Evolutionary conservation across 1,284 basidiomycete species (phyloP).

Genomic region (Leccinum fallax): DNA sequence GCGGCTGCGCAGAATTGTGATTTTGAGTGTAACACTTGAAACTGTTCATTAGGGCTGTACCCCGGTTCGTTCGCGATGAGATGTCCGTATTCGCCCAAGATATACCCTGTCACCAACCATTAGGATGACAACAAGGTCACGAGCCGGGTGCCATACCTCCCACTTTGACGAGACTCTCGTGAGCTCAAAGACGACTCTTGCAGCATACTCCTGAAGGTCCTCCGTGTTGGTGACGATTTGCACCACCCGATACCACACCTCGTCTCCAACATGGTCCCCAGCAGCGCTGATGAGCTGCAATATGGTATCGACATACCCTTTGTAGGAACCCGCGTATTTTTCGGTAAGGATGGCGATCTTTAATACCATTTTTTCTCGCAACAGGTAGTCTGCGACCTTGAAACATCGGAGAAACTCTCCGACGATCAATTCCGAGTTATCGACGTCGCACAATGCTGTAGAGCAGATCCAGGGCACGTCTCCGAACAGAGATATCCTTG

Average conservation of each 20-base stretch:
- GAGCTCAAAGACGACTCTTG: slow-evolving; percentile 91
- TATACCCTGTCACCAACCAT: slow-evolving; percentile 66
- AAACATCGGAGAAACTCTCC: slow-evolving; percentile 93
- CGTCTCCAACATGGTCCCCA: slow-evolving; percentile 97
- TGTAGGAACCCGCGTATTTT: slow-evolving; percentile 93
- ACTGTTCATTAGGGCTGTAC: slow-evolving; percentile 94
- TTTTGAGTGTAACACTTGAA: slow-evolving; percentile 92
- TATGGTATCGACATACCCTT: slow-evolving; percentile 97
- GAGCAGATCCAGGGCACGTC: slow-evolving; percentile 91
- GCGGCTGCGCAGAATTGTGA: slow-evolving; percentile 93
- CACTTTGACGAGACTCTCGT: slow-evolving; percentile 97
- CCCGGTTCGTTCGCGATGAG: slow-evolving; percentile 94
- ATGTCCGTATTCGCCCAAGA: slow-evolving; percentile 97
- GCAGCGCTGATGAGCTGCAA: slow-evolving; percentile 94
- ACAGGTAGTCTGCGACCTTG: slow-evolving; percentile 91
- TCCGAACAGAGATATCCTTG: slow-evolving; percentile 95
- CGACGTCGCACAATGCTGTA: slow-evolving; percentile 99
- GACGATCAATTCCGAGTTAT: slow-evolving; percentile 94
- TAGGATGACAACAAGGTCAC: slow-evolving; percentile 9
- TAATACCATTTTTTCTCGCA: slow-evolving; percentile 97
- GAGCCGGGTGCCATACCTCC: slow-evolving; percentile 60
- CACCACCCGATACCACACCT: slow-evolving; percentile 99
- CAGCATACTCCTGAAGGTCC: slow-evolving; percentile 94
- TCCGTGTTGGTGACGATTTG: slow-evolving; percentile 99
- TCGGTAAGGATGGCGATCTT: slow-evolving; percentile 99